Percentiles rank a stretch among this genome's conserved stretches.
These are phyloP conservation scores for Fagus sylvatica DNA, from an alignment of 306 rosid species.

Conservation along the genomic window DNA sequence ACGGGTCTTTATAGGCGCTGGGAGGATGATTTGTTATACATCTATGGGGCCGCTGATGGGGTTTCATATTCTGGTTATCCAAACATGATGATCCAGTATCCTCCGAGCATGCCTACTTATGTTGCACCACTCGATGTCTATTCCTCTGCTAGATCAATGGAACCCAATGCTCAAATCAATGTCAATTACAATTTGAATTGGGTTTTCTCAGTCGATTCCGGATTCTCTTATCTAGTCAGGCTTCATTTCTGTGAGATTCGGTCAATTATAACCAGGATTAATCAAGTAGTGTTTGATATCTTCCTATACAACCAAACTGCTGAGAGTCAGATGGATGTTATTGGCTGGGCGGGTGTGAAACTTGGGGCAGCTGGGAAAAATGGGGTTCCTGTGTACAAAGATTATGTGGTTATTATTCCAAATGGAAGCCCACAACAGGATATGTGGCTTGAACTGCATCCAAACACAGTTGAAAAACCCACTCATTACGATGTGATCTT, in stretches of 20 bases:
- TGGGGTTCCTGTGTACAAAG: slow-evolving; percentile 58
- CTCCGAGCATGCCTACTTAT: slow-evolving; percentile 42
- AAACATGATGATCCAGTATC: slow-evolving; percentile 40
- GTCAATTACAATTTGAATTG: slow-evolving; percentile 77
- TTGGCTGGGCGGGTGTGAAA: slow-evolving; percentile 23
- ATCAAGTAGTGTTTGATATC: slow-evolving; percentile 72
- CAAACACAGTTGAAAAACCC: slow-evolving; percentile 29
- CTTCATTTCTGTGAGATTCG: slow-evolving; percentile 86
- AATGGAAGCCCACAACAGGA: slow-evolving; percentile 63
- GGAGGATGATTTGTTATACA: slow-evolving; percentile 60
- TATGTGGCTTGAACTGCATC: slow-evolving; percentile 71
- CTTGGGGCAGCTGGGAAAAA: neutral
- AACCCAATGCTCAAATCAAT: slow-evolving; percentile 52
- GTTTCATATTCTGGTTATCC: slow-evolving; percentile 55
- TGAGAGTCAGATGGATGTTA: slow-evolving; percentile 44
- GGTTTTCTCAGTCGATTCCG: slow-evolving; percentile 71
- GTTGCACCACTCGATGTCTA: slow-evolving; percentile 74
- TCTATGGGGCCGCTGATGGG: slow-evolving; percentile 69
- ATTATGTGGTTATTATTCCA: slow-evolving; percentile 62
- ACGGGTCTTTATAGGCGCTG: slow-evolving; percentile 84
- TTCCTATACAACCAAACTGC: slow-evolving; percentile 75
- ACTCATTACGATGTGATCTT: slow-evolving; percentile 54
- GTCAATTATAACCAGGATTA: slow-evolving; percentile 24
- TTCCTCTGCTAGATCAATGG: slow-evolving; percentile 84
- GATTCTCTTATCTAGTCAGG: slow-evolving; percentile 82